phyloP scores from a whole-genome alignment of 78 protist species.

The Dictyostelium firmibasis region DNA sequence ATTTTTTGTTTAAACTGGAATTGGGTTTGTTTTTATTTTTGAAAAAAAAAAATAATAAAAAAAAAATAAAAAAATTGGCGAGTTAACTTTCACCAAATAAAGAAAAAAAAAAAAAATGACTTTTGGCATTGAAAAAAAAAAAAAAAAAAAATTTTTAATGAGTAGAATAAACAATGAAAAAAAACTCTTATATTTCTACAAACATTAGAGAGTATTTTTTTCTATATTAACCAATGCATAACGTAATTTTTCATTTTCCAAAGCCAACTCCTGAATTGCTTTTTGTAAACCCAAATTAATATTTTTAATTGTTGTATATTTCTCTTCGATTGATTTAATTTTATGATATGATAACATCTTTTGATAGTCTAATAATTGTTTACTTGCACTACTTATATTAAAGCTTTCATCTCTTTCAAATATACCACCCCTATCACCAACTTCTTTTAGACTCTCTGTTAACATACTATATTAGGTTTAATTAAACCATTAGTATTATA shows the following conservation, averaged over 20 bases:
- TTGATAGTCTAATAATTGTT: slow-evolving; percentile 66
- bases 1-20: too few species aligned
- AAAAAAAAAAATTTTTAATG: too few species aligned
- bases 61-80: too few species aligned
- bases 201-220: neutral
- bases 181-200: neutral
- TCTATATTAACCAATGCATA: slow-evolving; percentile 39
- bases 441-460: slow-evolving; percentile 68
- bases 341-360: slow-evolving; percentile 61
- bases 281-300: slow-evolving; percentile 61
- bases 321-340: slow-evolving; percentile 54
- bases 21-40: too few species aligned
- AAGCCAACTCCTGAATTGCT: slow-evolving; percentile 60
- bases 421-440: slow-evolving; percentile 49
- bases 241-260: slow-evolving; percentile 64
- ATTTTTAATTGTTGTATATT: slow-evolving; percentile 56
- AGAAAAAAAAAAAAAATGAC: too few species aligned
- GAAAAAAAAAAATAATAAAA: too few species aligned
- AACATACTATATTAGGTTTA: slow-evolving; percentile 42
- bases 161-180: neutral
- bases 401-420: slow-evolving; percentile 68
- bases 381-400: slow-evolving; percentile 66
- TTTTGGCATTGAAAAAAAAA: neutral
- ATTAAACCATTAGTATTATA: too few species aligned
- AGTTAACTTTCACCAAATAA: too few species aligned